Base-by-base conservation (phyloP, 2,329 filamentous ascomycete genomes). In the Colletotrichum gloeosporioides region DNA sequence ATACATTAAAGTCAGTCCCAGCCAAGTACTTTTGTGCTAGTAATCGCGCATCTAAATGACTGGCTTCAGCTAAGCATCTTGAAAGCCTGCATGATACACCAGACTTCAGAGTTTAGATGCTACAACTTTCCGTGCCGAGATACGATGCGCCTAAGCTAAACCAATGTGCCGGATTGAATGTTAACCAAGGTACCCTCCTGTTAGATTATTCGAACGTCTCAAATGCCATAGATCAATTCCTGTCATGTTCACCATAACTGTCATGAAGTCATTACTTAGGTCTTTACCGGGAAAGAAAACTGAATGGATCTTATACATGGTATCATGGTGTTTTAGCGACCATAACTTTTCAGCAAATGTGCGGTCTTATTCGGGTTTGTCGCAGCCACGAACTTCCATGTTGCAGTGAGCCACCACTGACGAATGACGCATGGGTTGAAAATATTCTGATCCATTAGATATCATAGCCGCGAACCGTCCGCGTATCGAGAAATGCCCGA, bases 271-370 rank as follows among this genome's bases (percentile, higher is more conserved):
- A n/a, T n/a, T n/a, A n/a, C n/a, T n/a, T n/a, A n/a, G n/a, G n/a
- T n/a, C n/a, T n/a, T n/a, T n/a, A n/a, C n/a, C n/a, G n/a, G n/a
- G n/a, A n/a, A n/a, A n/a, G 10, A 13, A 13, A 13, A 34, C 10
- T 13, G 32, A 34, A 34, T 4, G 44, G 44, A 18, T 6, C 6
- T 13, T 22, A n/a, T n/a, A 7, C 7, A 13, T 3, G 10, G n/a
- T 1, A 6, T 22, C 10, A 49, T 13, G 12, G 10, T 22, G n/a
- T 4, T n/a, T 6, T 4, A 4, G 10, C 44, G 3, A 49, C n/a
- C 8, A 22, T 2, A 3, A 6, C 12, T n/a, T 0, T 4, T n/a
- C 10, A 1, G n/a, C n/a, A 49, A 49, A 49, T 13, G n/a, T 22
- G 44, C 4, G n/a, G 10, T 49, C 44, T 49, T 22, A 22, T 22